Percentiles rank a stretch among this genome's conserved stretches.
Conservation (phyloP, 192 early-diverging fungal genomes). For the Dispira parvispora region DNA sequence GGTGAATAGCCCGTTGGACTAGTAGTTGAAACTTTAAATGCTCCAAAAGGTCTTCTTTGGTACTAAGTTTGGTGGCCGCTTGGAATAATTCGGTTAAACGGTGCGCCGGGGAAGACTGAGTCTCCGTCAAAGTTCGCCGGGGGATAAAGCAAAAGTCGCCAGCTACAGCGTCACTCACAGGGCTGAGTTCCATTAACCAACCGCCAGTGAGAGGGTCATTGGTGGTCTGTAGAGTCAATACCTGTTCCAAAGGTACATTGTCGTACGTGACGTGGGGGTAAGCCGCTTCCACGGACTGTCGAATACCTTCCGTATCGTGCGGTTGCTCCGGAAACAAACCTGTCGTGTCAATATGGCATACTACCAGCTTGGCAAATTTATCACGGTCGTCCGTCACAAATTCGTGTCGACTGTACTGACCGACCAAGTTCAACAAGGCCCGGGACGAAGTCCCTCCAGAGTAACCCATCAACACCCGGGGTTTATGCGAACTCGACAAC, state of each 20-base stretch:
- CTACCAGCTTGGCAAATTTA: conserved; percentile 37
- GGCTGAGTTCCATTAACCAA: background rate
- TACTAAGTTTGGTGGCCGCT: conserved; percentile 35
- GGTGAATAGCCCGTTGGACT: conserved; percentile 26
- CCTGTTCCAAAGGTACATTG: background rate
- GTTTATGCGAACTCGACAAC: background rate
- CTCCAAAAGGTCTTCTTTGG: conserved; percentile 53
- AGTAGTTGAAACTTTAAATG: conserved; percentile 43
- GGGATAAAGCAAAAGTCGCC: background rate
- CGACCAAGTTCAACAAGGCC: conserved; percentile 43
- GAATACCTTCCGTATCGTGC: background rate
- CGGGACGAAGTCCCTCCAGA: background rate
- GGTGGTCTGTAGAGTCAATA: background rate
- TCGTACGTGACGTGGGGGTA: background rate
- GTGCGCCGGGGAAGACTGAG: conserved; percentile 10
- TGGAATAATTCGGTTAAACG: conserved; percentile 33
- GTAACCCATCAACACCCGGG: background rate
- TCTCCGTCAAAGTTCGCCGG: background rate
- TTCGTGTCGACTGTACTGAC: conserved; percentile 35
- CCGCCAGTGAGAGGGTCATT: background rate
- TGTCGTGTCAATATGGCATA: conserved; percentile 70
- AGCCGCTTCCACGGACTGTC: background rate
- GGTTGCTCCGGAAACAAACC: conserved; percentile 25
- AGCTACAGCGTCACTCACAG: background rate
- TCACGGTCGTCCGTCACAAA: conserved; percentile 37